Evolutionary conservation across 352 stramenopile genomes (phyloP).

Genomic region (Sclerospora graminicola): DNA sequence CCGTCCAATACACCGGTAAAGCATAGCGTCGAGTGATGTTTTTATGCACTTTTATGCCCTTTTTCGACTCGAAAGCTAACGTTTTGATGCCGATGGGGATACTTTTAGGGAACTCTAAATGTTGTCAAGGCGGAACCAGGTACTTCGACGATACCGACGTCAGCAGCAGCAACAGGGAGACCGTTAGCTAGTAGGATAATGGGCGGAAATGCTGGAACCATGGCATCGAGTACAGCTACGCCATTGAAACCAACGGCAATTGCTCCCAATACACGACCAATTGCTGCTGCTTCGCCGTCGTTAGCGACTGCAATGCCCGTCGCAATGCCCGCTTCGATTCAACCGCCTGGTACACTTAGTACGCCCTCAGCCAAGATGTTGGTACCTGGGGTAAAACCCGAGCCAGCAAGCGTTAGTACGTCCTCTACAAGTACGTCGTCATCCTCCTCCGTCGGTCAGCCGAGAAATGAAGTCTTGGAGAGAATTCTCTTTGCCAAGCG

Average conservation of each 20-base stretch:
- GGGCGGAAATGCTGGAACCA: not conserved
- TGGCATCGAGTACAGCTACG: not conserved
- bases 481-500: conserved; percentile 83
- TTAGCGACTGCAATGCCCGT: conserved; percentile 10
- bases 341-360: conserved; percentile 4
- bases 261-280: conserved; percentile 20
- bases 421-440: conserved; percentile 13
- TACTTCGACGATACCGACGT: conserved; percentile 11
- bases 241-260: conserved; percentile 18
- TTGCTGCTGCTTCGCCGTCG: conserved; percentile 13
- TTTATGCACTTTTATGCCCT: not conserved
- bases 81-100: not conserved
- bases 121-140: conserved; percentile 28
- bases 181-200: conserved; percentile 18
- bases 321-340: conserved; percentile 13
- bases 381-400: conserved; percentile 19
- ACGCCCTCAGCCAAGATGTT: conserved; percentile 4
- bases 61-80: not conserved
- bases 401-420: conserved; percentile 12
- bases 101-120: conserved; percentile 10
- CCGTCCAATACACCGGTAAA: conserved; percentile 6
- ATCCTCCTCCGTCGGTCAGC: conserved; percentile 10
- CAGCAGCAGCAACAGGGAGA: conserved; percentile 13
- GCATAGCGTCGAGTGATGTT: not conserved
- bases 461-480: conserved; percentile 55